Percentiles rank a stretch among this genome's conserved stretches.
Conservation (phyloP, 345 rosid species). For the Populus alba region DNA sequence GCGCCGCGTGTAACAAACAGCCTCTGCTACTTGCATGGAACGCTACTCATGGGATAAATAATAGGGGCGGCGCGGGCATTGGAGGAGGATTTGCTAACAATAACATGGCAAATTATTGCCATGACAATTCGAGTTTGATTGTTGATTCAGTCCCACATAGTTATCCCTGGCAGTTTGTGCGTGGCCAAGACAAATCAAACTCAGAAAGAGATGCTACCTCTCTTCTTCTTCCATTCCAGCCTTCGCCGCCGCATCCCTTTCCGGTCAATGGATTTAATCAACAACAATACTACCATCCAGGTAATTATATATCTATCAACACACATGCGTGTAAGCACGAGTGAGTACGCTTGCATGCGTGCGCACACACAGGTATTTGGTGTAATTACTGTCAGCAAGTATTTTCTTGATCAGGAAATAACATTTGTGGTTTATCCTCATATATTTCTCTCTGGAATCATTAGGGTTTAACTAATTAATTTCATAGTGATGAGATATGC, state of each 20-base stretch:
- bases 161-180: constrained; percentile 21
- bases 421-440: no score
- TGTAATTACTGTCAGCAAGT: no score
- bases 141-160: constrained; percentile 24
- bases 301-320: constrained; percentile 6
- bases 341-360: no score
- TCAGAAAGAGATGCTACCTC: constrained; percentile 24
- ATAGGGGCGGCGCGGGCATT: background rate
- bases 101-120: background rate
- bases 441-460: no score
- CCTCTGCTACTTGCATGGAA: background rate
- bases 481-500: no score
- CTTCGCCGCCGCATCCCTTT: constrained; percentile 4
- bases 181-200: constrained; percentile 18
- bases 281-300: constrained; percentile 29
- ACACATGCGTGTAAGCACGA: background rate
- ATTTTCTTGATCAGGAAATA: no score
- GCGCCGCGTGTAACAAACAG: background rate
- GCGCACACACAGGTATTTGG: no score
- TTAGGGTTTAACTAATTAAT: no score
- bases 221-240: constrained; percentile 13
- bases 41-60: background rate
- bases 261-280: constrained; percentile 21
- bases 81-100: constrained; percentile 8
- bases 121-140: constrained; percentile 14